A percentile compares a stretch with the other conserved stretches of the same genome.
These are phyloP conservation scores for Mortierella sp. DNA, from an alignment of 371 early-diverging fungal species.

Conservation along the genomic window DNA sequence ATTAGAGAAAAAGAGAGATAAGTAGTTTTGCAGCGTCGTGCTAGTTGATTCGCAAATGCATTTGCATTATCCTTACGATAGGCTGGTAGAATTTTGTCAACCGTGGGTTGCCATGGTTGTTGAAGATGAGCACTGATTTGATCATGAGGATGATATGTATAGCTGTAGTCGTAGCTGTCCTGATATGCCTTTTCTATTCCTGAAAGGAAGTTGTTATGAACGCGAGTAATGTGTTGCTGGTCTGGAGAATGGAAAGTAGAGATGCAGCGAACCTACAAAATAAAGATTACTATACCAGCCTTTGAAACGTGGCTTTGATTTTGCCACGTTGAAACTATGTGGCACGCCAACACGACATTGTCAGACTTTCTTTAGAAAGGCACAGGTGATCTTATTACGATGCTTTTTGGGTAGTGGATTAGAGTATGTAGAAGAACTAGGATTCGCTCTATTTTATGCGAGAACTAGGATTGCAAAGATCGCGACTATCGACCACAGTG, in stretches of 20 bases:
- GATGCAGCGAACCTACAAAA: background rate
- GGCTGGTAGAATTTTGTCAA: constrained; percentile 93
- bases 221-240: background rate
- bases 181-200: background rate
- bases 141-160: constrained; percentile 72
- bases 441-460: constrained; percentile 1
- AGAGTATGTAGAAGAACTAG: no score
- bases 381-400: no score
- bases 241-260: background rate
- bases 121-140: constrained; percentile 95
- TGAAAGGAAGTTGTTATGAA: background rate
- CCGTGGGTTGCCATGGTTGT: constrained; percentile 96
- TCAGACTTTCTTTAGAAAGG: background rate
- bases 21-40: background rate
- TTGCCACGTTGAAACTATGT: no score
- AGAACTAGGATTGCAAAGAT: constrained; percentile 5
- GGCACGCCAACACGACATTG: no score
- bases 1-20: no score
- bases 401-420: no score
- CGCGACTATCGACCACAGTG: constrained; percentile 18
- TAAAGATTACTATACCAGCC: background rate
- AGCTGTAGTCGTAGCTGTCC: background rate
- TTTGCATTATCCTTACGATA: constrained; percentile 66
- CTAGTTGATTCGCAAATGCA: background rate
- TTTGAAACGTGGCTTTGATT: constrained; percentile 4